Conservation (phyloP, 495 filamentous ascomycete genomes). For the Aspergillus nanangensis region DNA sequence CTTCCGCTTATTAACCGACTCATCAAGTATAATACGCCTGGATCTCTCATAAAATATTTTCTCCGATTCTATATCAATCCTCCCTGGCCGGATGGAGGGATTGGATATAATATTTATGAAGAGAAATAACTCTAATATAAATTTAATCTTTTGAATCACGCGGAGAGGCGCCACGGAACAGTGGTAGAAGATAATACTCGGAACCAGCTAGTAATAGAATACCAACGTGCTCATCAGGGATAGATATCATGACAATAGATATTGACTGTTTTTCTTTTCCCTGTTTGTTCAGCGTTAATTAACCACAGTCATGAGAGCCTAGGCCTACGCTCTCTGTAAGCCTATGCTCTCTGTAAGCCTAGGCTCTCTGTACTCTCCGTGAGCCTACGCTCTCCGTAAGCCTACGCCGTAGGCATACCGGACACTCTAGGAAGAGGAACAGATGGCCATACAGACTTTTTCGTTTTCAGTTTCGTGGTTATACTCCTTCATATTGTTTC, state of each 20-base stretch:
- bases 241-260: neutral
- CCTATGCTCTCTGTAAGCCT: too few species aligned
- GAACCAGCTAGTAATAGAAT: neutral
- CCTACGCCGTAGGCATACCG: too few species aligned
- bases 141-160: constrained; percentile 11
- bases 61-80: constrained; percentile 12
- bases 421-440: too few species aligned
- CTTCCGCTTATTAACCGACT: constrained; percentile 9
- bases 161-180: constrained; percentile 5
- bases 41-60: constrained; percentile 15
- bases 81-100: constrained; percentile 6
- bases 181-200: constrained; percentile 3
- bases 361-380: too few species aligned
- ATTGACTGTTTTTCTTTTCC: neutral
- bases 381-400: too few species aligned
- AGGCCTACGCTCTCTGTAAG: too few species aligned
- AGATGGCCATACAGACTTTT: too few species aligned
- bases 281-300: neutral
- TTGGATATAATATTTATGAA: constrained; percentile 9
- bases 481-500: neutral
- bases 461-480: neutral
- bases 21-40: constrained; percentile 2
- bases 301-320: neutral
- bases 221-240: neutral
- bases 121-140: constrained; percentile 7